phyloP scores from a whole-genome alignment of 2,329 filamentous ascomycete genomes.

The Cercospora sp. region DNA sequence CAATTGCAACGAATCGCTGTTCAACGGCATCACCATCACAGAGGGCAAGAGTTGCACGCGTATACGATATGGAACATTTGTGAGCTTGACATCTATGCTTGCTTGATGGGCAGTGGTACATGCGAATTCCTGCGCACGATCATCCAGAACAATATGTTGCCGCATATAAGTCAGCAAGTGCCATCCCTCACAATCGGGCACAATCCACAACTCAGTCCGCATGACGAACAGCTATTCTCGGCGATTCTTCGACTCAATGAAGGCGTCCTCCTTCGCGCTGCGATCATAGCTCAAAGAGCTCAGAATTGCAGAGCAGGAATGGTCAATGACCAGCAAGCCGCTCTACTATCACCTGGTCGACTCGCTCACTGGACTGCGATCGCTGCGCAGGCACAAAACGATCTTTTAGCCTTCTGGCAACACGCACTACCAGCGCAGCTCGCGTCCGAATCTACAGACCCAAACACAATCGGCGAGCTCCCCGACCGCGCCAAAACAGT shows the following conservation, averaged over 20 bases:
- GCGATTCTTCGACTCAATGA: conserved; percentile 49
- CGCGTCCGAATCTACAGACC: conserved; percentile 26
- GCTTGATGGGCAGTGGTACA: conserved; percentile 53
- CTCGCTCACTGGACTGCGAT: conserved; percentile 32
- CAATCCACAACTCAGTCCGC: conserved; percentile 23
- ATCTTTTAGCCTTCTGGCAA: conserved; percentile 35
- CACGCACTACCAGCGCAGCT: conserved; percentile 32
- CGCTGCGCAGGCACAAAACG: conserved; percentile 32
- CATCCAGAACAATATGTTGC: conserved; percentile 51
- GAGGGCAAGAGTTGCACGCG: conserved; percentile 45
- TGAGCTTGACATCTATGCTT: conserved; percentile 57
- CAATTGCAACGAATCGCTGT: conserved; percentile 53
- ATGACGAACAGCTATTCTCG: conserved; percentile 35
- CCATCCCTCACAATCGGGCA: conserved; percentile 11
- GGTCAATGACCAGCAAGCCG: conserved; percentile 5
- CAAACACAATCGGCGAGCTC: conserved; percentile 34
- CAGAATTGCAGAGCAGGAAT: conserved; percentile 43
- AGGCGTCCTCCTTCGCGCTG: conserved; percentile 48
- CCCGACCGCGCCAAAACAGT: conserved; percentile 30
- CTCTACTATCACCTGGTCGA: conserved; percentile 24
- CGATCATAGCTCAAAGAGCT: conserved; percentile 48
- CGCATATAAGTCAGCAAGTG: conserved; percentile 38
- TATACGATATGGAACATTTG: conserved; percentile 58
- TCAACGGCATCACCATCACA: conserved; percentile 46
- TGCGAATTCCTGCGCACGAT: conserved; percentile 54